Percentiles rank a stretch among this genome's conserved stretches.
phyloP scores from a whole-genome alignment of 1,139 yeast species.

The Nakaseomyces delphensis region DNA sequence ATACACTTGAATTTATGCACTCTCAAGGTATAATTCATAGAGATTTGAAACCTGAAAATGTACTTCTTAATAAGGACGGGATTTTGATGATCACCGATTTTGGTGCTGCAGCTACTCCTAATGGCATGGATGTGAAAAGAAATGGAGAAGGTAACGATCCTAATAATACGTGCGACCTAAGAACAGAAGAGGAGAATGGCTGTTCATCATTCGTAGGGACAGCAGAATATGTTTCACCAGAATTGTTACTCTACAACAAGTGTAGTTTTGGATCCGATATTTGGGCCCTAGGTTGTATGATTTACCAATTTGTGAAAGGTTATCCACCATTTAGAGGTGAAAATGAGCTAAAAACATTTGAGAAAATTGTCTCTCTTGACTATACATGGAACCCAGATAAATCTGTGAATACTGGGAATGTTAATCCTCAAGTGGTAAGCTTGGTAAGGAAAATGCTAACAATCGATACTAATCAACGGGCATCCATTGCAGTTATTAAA shows the following conservation, averaged over 20 bases:
- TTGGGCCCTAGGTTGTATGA: constrained; percentile 78
- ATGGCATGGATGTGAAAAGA: constrained; percentile 35
- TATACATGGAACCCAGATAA: constrained; percentile 44
- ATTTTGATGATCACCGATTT: constrained; percentile 70
- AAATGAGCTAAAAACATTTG: constrained; percentile 67
- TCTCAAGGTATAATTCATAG: constrained; percentile 71
- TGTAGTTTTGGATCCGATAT: constrained; percentile 70
- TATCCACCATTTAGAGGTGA: constrained; percentile 73
- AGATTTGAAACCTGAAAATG: constrained; percentile 73
- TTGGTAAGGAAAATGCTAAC: constrained; percentile 48
- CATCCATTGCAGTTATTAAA: constrained; percentile 57
- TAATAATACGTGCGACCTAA: background rate
- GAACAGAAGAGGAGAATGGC: constrained; percentile 12
- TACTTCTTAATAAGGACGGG: constrained; percentile 54
- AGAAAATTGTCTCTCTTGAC: constrained; percentile 54
- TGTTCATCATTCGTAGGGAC: constrained; percentile 72
- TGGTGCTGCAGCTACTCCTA: constrained; percentile 62
- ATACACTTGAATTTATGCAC: constrained; percentile 66
- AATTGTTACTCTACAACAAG: constrained; percentile 54
- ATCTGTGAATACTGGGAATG: constrained; percentile 5
- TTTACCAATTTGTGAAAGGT: constrained; percentile 69
- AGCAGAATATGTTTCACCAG: constrained; percentile 76
- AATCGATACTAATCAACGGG: constrained; percentile 56
- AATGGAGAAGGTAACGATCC: background rate
- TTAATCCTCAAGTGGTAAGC: constrained; percentile 35